phyloP scores from a whole-genome alignment of 495 filamentous ascomycete genomes.

The Cairneyella variabilis region DNA sequence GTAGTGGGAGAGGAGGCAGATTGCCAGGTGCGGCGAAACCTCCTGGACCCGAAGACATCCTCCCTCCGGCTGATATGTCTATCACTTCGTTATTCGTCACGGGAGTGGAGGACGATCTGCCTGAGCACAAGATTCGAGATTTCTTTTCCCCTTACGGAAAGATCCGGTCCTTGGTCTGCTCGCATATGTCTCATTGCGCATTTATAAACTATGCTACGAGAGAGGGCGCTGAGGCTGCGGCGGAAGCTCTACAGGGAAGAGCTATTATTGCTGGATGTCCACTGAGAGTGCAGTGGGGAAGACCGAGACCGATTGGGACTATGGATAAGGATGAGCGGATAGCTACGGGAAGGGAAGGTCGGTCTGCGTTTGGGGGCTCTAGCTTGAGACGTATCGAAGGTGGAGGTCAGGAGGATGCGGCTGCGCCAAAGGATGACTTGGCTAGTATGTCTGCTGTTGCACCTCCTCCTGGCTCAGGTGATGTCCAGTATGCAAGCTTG shows the following conservation, averaged over 20 bases:
- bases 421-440: slow-evolving; percentile 39
- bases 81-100: slow-evolving; percentile 92
- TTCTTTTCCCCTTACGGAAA: slow-evolving; percentile 87
- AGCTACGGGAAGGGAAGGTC: slow-evolving; percentile 68
- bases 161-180: slow-evolving; percentile 86
- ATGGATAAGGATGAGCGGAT: slow-evolving; percentile 80
- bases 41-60: slow-evolving; percentile 74
- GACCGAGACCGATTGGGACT: slow-evolving; percentile 83
- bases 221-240: slow-evolving; percentile 77
- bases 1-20: slow-evolving; percentile 47
- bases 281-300: slow-evolving; percentile 84
- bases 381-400: too few relatives aligned
- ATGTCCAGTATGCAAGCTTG: slow-evolving; percentile 81
- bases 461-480: slow-evolving; percentile 76
- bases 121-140: slow-evolving; percentile 82
- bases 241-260: slow-evolving; percentile 79
- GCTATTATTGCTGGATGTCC: slow-evolving; percentile 83
- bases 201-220: slow-evolving; percentile 90
- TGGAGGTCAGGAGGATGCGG: slow-evolving; percentile 19
- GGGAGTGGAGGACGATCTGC: slow-evolving; percentile 92
- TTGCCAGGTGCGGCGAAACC: slow-evolving; percentile 73
- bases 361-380: slow-evolving; percentile 43
- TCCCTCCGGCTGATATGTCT: slow-evolving; percentile 75
- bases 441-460: slow-evolving; percentile 54
- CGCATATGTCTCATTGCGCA: slow-evolving; percentile 93